These are phyloP conservation scores for Cryptococcus hybrid DNA, from an alignment of 1,284 basidiomycete species.

Conservation along the genomic window DNA sequence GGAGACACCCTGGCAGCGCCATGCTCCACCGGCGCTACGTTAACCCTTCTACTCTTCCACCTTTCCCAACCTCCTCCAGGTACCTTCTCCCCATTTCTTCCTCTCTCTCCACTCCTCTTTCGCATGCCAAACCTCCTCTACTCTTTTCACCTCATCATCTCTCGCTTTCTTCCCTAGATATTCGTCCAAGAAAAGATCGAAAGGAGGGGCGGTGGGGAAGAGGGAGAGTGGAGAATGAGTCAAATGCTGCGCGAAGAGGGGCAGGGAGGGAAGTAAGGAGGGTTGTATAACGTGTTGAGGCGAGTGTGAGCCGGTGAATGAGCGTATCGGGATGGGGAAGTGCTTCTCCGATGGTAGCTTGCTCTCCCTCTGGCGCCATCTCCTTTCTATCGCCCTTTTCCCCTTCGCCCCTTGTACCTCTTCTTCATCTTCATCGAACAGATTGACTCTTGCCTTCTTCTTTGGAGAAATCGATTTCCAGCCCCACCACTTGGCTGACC, in stretches of 20 bases:
- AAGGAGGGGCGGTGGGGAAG: constrained; percentile 10
- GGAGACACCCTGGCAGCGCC: background rate
- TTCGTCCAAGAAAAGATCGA: background rate
- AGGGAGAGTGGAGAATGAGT: background rate
- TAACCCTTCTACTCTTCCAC: constrained; percentile 18
- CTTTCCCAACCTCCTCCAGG: background rate
- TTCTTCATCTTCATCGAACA: background rate
- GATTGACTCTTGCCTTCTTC: too few relatives aligned
- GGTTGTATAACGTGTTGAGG: background rate
- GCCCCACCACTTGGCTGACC: too few relatives aligned
- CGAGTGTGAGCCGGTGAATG: background rate
- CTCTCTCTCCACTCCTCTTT: background rate
- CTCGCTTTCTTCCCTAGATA: background rate
- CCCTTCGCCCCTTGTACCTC: background rate
- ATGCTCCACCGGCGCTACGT: constrained; percentile 17
- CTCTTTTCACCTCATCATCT: background rate
- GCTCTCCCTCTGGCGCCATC: background rate
- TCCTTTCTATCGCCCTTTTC: background rate
- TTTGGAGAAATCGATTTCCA: too few relatives aligned
- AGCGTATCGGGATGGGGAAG: background rate
- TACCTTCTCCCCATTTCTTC: background rate
- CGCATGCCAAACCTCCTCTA: background rate
- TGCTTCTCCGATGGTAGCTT: background rate
- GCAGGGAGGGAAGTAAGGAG: background rate
- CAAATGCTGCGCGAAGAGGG: background rate